These are phyloP conservation scores for Filobasidium wieringae DNA, from an alignment of 768 basidiomycete genomes.

Conservation along the genomic window DNA sequence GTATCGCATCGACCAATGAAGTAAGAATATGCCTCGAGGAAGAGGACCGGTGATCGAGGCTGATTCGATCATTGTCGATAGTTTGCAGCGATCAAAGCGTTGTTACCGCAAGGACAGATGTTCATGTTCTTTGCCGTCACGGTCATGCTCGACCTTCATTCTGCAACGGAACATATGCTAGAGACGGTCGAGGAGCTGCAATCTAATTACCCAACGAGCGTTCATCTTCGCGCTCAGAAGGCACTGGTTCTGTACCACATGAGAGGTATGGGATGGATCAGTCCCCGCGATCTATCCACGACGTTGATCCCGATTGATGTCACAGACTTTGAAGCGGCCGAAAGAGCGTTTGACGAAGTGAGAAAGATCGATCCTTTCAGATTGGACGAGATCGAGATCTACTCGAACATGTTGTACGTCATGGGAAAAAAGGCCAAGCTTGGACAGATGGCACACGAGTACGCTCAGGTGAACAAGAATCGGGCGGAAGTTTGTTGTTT, in stretches of 20 bases:
- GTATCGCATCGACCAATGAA: constrained; percentile 75
- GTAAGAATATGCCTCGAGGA: constrained; percentile 40
- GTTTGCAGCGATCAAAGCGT: constrained; percentile 41
- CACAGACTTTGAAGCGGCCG: constrained; percentile 76
- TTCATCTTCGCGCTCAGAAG: constrained; percentile 74
- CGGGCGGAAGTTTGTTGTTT: constrained; percentile 93
- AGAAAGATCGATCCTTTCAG: constrained; percentile 69
- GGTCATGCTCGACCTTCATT: constrained; percentile 77
- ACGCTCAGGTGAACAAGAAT: constrained; percentile 76
- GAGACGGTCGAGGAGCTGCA: constrained; percentile 68
- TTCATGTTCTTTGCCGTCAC: constrained; percentile 71
- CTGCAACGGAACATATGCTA: constrained; percentile 74
- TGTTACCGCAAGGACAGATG: constrained; percentile 48
- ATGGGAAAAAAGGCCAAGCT: constrained; percentile 78
- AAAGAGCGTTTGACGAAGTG: constrained; percentile 72
- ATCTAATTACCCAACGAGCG: constrained; percentile 65
- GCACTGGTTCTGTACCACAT: constrained; percentile 81
- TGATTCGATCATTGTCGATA: constrained; percentile 8
- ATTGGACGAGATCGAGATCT: constrained; percentile 88
- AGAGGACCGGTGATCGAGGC: constrained; percentile 3
- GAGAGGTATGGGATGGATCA: constrained; percentile 53
- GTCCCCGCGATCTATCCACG: neutral
- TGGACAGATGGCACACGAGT: constrained; percentile 82
- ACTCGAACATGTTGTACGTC: constrained; percentile 93
- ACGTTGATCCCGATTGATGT: neutral